Evolutionary conservation across 768 basidiomycete species (phyloP).

Genomic region (Dendrothele bispora): DNA sequence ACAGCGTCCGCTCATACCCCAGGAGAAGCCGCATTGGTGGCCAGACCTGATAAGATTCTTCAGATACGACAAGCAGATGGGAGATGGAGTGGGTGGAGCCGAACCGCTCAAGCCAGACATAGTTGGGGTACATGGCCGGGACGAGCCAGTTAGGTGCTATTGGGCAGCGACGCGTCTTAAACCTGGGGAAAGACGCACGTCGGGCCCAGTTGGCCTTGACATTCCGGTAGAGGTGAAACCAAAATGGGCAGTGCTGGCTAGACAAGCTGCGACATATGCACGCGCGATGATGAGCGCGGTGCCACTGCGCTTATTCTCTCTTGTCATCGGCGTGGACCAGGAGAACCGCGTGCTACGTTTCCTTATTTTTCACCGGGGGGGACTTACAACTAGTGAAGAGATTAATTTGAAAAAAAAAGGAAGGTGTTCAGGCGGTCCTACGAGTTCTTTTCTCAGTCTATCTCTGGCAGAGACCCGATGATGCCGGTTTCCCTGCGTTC

Average conservation of each 20-base stretch:
- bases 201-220: neutral
- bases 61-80: neutral
- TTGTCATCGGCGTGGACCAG: slow-evolving; percentile 12
- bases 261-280: slow-evolving; percentile 14
- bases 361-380: slow-evolving; percentile 14
- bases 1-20: too few relatives aligned
- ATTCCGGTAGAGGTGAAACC: slow-evolving; percentile 17
- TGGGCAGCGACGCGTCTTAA: too few relatives aligned
- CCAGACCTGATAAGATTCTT: neutral
- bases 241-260: slow-evolving; percentile 8
- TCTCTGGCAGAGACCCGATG: too few relatives aligned
- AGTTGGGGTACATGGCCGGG: neutral
- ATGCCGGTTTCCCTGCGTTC: too few relatives aligned
- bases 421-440: too few relatives aligned
- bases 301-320: slow-evolving; percentile 10
- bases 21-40: too few relatives aligned
- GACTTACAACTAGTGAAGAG: slow-evolving; percentile 14
- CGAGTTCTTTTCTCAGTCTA: too few relatives aligned
- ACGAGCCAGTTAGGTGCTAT: neutral
- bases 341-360: slow-evolving; percentile 3
- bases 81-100: neutral
- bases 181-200: too few relatives aligned
- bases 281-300: slow-evolving; percentile 9
- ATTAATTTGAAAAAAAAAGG: too few relatives aligned
- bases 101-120: neutral